A percentile compares a stretch with the other conserved stretches of the same genome.
Evolutionary conservation across 1,284 basidiomycete species (phyloP).

Genomic region (Trichosporon asahii): DNA sequence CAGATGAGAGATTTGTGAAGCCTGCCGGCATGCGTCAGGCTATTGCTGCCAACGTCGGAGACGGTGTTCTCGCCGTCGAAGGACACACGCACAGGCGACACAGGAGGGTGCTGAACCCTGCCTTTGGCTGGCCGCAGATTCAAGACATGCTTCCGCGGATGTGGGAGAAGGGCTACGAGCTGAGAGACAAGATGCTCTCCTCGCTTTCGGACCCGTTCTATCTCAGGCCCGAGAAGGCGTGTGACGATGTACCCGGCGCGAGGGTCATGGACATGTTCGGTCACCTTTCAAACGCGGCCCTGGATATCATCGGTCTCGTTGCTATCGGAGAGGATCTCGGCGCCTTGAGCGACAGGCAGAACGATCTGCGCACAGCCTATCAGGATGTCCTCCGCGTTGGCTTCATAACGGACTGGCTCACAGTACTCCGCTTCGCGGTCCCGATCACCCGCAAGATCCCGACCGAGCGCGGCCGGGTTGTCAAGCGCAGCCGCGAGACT

Average conservation of each 20-base stretch:
- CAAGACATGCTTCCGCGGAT: constrained; percentile 5
- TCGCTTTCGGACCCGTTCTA: background rate
- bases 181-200: background rate
- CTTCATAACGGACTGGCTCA: constrained; percentile 1
- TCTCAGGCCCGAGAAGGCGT: background rate
- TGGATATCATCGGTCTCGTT: constrained; percentile 66
- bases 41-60: background rate
- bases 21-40: background rate
- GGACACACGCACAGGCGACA: constrained; percentile 57
- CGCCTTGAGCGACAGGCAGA: constrained; percentile 53
- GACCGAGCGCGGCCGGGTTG: background rate
- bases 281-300: constrained; percentile 55
- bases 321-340: constrained; percentile 65
- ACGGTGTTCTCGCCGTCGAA: constrained; percentile 40
- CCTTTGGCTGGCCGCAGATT: constrained; percentile 19
- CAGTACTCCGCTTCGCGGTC: background rate
- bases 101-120: constrained; percentile 53
- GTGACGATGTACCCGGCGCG: constrained; percentile 4
- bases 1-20: background rate
- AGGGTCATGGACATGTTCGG: constrained; percentile 13
- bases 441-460: constrained; percentile 3
- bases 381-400: constrained; percentile 42
- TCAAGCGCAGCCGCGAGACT: constrained; percentile 50
- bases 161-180: constrained; percentile 12
- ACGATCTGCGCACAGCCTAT: constrained; percentile 53